Evolutionary conservation across 352 stramenopile genomes (phyloP).

Genomic region (Detonula confervacea): DNA sequence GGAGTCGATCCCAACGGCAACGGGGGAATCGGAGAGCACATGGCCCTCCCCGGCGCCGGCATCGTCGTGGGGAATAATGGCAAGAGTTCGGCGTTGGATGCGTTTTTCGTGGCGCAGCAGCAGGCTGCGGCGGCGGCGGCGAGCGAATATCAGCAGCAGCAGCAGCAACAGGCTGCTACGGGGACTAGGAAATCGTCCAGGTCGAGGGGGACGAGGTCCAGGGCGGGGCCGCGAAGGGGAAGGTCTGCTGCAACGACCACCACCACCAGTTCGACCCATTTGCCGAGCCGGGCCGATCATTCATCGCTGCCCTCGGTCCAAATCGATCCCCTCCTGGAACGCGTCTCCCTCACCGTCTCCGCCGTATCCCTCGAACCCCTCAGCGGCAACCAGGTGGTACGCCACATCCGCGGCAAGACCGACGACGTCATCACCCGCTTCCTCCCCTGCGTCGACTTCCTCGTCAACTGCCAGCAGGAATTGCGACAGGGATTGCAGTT

Average conservation of each 20-base stretch:
- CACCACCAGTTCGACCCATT: neutral
- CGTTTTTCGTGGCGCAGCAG: neutral
- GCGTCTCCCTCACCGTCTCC: constrained; percentile 44
- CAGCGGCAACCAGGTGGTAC: constrained; percentile 58
- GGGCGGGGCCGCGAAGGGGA: no score
- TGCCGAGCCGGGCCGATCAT: constrained; percentile 28
- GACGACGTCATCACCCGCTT: constrained; percentile 74
- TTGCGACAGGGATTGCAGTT: constrained; percentile 69
- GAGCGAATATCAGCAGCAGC: neutral
- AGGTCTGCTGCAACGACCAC: neutral
- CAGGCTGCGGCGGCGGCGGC: neutral
- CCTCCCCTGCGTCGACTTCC: constrained; percentile 81
- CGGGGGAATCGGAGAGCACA: no score
- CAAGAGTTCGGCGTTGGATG: neutral
- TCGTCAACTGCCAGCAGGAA: constrained; percentile 83
- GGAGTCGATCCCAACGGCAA: no score
- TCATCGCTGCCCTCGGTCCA: constrained; percentile 35
- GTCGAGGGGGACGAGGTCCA: no score
- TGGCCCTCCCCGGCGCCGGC: no score
- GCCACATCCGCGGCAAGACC: constrained; percentile 54
- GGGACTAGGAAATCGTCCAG: no score
- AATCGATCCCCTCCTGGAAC: constrained; percentile 55
- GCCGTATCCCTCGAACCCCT: constrained; percentile 69
- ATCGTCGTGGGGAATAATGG: no score
- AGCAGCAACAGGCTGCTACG: neutral